Base-by-base conservation (phyloP, 73 alveolate species). In the Paramecium pentaurelia region DNA sequence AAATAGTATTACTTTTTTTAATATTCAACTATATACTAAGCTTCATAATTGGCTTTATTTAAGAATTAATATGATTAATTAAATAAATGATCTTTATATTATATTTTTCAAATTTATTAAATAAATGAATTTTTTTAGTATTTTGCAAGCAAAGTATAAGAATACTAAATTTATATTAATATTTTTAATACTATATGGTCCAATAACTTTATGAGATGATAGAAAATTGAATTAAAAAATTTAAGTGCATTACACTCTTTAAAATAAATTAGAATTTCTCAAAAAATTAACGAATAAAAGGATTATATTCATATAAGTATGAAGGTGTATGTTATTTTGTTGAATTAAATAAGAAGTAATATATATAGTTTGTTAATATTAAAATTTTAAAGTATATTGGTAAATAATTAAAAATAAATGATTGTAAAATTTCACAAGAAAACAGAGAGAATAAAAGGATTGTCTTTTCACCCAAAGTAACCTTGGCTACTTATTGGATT, bases 401-500 rank as follows among this genome's bases (percentile, higher is more conserved):
- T 54, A 18, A 54, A 18, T 54, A 16, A 54, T 54, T 54, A 54
- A 54, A 49, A 54, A 54, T 54, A 54, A 54, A 97, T 98, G 99
- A 94, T 96, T 95, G 98, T 97, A 60, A 97, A 98, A 92, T 99
- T 98, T 90, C 99, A 99, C 87, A 95, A 98, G 14, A 98, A 97
- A 93, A 96, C 99, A 84, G 97, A 95, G 85, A 96, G 99, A 92
- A 99, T 99, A 64, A 99, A 95, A 91, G 99, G 99, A 60, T 88
- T 99, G 86, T 93, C 99, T 51, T 99, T 99, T 93, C 99, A 99
- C 93, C 99, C 99, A 68, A 96, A 96, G 88, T 93, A 98, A 85
- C 99, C 99, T 6, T 99, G 99, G 99, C 92, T 99, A 89, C 94
- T 99, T 49, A 96, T 98, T 58, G 96, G 97, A 28, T 64, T 93